Conservation (phyloP, 768 basidiomycete genomes). For the Dioszegia aurantiaca region DNA sequence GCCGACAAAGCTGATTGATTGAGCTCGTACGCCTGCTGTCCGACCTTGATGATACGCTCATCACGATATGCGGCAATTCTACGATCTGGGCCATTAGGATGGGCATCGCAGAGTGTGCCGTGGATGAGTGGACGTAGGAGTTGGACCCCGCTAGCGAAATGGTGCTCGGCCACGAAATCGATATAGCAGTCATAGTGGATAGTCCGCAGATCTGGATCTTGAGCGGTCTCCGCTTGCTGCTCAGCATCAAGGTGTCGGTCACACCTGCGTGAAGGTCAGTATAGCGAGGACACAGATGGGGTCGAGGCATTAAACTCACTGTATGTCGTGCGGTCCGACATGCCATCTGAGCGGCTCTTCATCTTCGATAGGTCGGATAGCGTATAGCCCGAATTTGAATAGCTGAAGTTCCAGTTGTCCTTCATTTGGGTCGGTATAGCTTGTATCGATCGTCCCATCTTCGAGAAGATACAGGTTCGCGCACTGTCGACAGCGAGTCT, state of each 20-base stretch:
- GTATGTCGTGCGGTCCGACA: constrained; percentile 2
- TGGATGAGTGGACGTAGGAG: constrained; percentile 7
- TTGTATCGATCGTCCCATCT: neutral
- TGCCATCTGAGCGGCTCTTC: neutral
- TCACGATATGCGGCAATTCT: neutral
- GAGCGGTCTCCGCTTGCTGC: neutral
- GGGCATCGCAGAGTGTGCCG: neutral
- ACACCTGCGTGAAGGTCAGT: neutral
- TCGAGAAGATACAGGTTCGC: constrained; percentile 9
- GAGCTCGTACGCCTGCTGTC: neutral
- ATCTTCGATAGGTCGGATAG: constrained; percentile 3
- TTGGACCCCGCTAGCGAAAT: neutral
- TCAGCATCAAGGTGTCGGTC: neutral
- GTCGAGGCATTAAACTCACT: neutral
- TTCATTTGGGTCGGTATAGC: constrained; percentile 5
- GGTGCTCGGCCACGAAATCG: constrained; percentile 9
- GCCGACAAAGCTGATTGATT: neutral
- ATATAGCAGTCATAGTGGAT: constrained; percentile 1
- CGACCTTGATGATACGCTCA: neutral
- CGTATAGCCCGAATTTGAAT: constrained; percentile 6
- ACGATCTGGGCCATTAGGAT: neutral
- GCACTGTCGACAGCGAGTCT: constrained; percentile 8
- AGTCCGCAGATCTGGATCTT: neutral
- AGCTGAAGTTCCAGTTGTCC: constrained; percentile 4
- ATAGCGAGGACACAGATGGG: too few species aligned